Conservation (phyloP, 768 basidiomycete species). For the Psilocybe cyanescens region DNA sequence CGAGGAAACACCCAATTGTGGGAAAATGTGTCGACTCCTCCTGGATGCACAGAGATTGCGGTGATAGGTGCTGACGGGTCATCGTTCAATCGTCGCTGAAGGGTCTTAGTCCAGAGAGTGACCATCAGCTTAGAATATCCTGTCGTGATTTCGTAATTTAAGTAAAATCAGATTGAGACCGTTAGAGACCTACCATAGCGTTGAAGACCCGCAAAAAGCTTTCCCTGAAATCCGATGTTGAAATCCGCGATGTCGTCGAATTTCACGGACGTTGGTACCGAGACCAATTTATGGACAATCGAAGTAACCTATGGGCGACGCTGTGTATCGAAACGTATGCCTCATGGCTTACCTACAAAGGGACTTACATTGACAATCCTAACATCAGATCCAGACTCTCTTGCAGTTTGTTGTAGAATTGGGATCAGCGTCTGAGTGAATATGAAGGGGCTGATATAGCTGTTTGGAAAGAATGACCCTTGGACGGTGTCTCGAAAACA, state of each 20-base stretch:
- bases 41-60: conserved; percentile 27
- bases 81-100: conserved; percentile 19
- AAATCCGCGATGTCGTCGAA: conserved; percentile 24
- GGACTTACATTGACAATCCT: conserved; percentile 60
- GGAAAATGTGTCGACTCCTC: conserved; percentile 33
- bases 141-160: neutral
- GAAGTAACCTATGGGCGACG: conserved; percentile 18
- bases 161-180: neutral
- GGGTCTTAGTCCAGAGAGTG: conserved; percentile 21
- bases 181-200: conserved; percentile 20
- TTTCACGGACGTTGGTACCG: conserved; percentile 14
- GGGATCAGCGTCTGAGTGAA: conserved; percentile 60
- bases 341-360: too few relatives aligned
- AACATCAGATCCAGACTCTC: conserved; percentile 53
- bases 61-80: conserved; percentile 22
- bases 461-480: conserved; percentile 20
- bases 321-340: too few relatives aligned
- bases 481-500: neutral
- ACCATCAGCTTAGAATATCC: conserved; percentile 26
- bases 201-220: conserved; percentile 16
- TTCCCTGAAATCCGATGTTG: conserved; percentile 19
- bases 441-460: conserved; percentile 57
- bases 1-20: conserved; percentile 24
- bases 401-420: conserved; percentile 51
- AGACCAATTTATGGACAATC: conserved; percentile 21